These are phyloP conservation scores for Cyberlindnera americana DNA, from an alignment of 805 yeast species.

Conservation along the genomic window DNA sequence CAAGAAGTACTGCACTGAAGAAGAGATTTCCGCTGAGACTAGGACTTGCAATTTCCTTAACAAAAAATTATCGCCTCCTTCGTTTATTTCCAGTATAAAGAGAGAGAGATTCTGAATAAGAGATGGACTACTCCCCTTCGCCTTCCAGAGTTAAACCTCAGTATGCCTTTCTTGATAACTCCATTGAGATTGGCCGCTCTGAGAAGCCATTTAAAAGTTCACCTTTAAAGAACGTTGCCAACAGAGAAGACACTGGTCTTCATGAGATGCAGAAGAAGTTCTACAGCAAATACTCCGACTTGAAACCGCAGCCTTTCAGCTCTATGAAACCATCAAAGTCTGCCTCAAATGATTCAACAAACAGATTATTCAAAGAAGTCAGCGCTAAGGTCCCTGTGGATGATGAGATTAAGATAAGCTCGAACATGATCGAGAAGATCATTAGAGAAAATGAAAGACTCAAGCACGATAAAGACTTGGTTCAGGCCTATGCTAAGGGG, in stretches of 20 bases:
- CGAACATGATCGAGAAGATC: slow-evolving; percentile 36
- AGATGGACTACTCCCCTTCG: slow-evolving; percentile 28
- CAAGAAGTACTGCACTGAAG: neutral
- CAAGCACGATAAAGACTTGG: slow-evolving; percentile 29
- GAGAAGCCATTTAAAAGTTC: slow-evolving; percentile 17
- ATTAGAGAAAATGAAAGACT: slow-evolving; percentile 35
- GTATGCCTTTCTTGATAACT: slow-evolving; percentile 23
- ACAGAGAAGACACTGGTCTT: slow-evolving; percentile 7
- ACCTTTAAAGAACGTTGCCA: slow-evolving; percentile 13
- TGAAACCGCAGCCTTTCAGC: slow-evolving; percentile 18
- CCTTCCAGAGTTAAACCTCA: slow-evolving; percentile 23
- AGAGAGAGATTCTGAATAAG: no score
- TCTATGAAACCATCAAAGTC: slow-evolving; percentile 15
- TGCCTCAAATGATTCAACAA: slow-evolving; percentile 16
- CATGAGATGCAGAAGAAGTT: slow-evolving; percentile 21
- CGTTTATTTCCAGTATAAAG: no score
- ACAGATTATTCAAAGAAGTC: slow-evolving; percentile 23
- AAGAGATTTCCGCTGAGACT: no score
- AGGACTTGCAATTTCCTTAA: no score
- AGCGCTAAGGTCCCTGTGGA: slow-evolving; percentile 19
- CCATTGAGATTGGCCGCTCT: slow-evolving; percentile 23
- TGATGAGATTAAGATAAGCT: slow-evolving; percentile 33
- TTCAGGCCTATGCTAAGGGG: slow-evolving; percentile 31
- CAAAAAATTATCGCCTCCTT: no score
- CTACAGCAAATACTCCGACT: slow-evolving; percentile 21